A percentile compares a stretch with the other conserved stretches of the same genome.
phyloP scores from a whole-genome alignment of 345 rosid species.

The Euclidium syriacum region DNA sequence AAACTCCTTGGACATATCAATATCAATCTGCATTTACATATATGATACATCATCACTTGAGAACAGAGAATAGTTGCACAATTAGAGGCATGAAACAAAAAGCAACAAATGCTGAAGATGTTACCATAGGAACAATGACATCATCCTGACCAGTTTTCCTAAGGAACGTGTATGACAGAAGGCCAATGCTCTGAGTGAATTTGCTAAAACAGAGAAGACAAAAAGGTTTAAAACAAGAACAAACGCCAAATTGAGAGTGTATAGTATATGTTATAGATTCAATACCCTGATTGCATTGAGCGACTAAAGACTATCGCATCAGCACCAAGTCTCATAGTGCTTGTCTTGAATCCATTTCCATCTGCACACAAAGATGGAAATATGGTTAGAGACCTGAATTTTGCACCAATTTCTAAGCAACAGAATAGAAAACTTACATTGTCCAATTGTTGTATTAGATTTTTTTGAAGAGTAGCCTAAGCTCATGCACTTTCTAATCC shows the following conservation, averaged over 20 bases:
- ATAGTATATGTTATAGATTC: background rate
- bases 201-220: constrained; percentile 42
- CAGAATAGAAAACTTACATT: constrained; percentile 42
- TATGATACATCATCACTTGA: background rate
- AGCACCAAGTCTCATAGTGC: constrained; percentile 96
- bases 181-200: constrained; percentile 85
- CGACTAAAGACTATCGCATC: constrained; percentile 84
- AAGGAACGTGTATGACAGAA: constrained; percentile 84
- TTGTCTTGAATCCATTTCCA: constrained; percentile 99
- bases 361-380: constrained; percentile 35
- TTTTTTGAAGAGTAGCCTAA: constrained; percentile 95
- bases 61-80: constrained; percentile 7
- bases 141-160: constrained; percentile 87
- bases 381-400: background rate
- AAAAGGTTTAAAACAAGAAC: background rate
- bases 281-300: constrained; percentile 53
- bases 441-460: constrained; percentile 81
- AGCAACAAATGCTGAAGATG: constrained; percentile 19
- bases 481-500: constrained; percentile 89
- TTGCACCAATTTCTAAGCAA: background rate
- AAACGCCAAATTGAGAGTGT: background rate
- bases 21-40: constrained; percentile 70
- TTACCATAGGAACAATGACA: constrained; percentile 94
- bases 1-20: constrained; percentile 33
- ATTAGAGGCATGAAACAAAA: no score